A percentile compares a stretch with the other conserved stretches of the same genome.
Conservation (phyloP, 495 filamentous ascomycete genomes). For the Tuber borchii region DNA sequence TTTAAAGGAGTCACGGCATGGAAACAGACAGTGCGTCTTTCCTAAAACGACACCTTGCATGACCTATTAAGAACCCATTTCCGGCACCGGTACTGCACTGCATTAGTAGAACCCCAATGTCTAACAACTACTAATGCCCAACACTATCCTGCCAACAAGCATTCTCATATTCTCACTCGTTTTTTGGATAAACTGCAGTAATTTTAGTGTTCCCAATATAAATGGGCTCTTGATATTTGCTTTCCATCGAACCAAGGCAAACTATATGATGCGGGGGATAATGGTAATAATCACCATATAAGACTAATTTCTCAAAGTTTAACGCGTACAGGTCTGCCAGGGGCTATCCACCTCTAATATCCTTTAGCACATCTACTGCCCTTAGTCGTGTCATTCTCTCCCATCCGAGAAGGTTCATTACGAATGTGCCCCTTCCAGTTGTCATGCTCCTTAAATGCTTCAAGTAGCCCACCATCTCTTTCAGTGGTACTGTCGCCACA, state of each 20-base stretch:
- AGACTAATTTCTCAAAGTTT: background rate
- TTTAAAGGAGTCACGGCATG: background rate
- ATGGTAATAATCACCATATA: background rate
- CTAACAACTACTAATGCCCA: background rate
- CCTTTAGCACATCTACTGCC: slow-evolving; percentile 31
- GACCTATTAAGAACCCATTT: background rate
- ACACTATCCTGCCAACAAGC: background rate
- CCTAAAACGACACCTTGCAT: background rate
- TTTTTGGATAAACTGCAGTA: background rate
- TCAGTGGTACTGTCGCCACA: slow-evolving; percentile 76
- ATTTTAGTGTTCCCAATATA: background rate
- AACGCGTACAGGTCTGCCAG: background rate
- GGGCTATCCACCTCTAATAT: slow-evolving; percentile 27
- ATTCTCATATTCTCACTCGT: background rate
- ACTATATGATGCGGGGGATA: background rate
- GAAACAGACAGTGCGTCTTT: background rate
- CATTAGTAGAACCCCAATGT: background rate
- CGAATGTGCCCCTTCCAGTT: slow-evolving; percentile 80
- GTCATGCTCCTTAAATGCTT: slow-evolving; percentile 84
- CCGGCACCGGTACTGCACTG: background rate
- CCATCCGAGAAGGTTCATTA: slow-evolving; percentile 85
- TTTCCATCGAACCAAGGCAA: background rate
- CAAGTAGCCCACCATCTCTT: slow-evolving; percentile 96
- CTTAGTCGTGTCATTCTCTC: slow-evolving; percentile 69
- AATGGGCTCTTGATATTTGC: background rate